Percentiles rank a stretch among this genome's conserved stretches.
Evolutionary conservation across 1,284 basidiomycete species (phyloP).

Genomic region (Ceratorhiza oryzae-sativae): DNA sequence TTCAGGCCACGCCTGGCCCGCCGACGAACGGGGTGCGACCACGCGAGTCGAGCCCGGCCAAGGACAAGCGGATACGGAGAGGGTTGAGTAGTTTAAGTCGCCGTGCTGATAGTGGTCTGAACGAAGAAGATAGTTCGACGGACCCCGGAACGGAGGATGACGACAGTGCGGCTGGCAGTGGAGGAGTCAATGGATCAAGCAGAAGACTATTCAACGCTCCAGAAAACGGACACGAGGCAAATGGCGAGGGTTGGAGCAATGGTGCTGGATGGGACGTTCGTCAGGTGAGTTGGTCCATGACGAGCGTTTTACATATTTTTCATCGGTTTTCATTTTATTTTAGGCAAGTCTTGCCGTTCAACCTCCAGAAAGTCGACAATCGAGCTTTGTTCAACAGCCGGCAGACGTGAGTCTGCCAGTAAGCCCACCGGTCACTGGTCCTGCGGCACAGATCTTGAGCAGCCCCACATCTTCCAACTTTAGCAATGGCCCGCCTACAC

Average conservation of each 20-base stretch:
- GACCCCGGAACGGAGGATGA: constrained; percentile 30
- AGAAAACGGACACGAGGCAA: constrained; percentile 26
- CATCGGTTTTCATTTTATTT: not conserved
- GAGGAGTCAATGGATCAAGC: constrained; percentile 1
- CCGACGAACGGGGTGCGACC: not conserved
- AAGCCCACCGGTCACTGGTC: not conserved
- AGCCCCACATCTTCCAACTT: constrained; percentile 21
- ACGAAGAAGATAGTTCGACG: constrained; percentile 30
- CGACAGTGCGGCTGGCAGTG: constrained; percentile 14
- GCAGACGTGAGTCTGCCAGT: not conserved
- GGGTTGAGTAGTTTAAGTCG: constrained; percentile 25
- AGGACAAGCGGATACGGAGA: constrained; percentile 22
- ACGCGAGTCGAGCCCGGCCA: constrained; percentile 11
- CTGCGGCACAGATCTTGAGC: constrained; percentile 6
- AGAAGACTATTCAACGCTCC: constrained; percentile 3
- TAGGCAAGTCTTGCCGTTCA: constrained; percentile 30
- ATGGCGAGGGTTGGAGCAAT: constrained; percentile 25
- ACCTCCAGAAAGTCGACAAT: constrained; percentile 22
- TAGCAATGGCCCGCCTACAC: constrained; percentile 5
- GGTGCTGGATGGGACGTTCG: constrained; percentile 28
- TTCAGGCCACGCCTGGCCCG: constrained; percentile 10
- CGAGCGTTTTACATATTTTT: constrained; percentile 29
- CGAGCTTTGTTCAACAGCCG: constrained; percentile 30
- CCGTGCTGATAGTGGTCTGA: constrained; percentile 20
- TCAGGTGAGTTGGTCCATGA: constrained; percentile 24